Conservation (phyloP, 345 rosid genomes). For the Camelina sativa region DNA sequence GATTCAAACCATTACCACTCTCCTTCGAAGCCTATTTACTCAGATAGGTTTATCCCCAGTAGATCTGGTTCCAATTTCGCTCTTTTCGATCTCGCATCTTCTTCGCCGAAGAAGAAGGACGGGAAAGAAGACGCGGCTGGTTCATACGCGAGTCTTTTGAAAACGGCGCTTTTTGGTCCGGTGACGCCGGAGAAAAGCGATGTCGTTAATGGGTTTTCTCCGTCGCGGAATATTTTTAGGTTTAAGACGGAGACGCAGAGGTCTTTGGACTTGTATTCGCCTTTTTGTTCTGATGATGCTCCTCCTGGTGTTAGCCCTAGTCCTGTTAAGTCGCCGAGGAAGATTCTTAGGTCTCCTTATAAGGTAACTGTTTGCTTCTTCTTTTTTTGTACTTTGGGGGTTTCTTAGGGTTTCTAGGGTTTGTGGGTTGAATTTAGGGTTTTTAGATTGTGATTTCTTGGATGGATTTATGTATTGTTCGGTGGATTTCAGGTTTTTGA, state of each 20-base stretch:
- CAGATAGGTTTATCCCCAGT: constrained; percentile 95
- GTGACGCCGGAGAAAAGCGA: constrained; percentile 78
- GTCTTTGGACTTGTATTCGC: constrained; percentile 67
- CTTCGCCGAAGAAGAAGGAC: constrained; percentile 48
- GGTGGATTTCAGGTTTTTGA: constrained; percentile 2
- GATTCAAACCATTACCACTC: constrained; percentile 66
- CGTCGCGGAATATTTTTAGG: constrained; percentile 74
- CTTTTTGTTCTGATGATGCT: constrained; percentile 67
- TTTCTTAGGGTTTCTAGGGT: constrained; percentile 11
- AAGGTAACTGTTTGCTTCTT: constrained; percentile 55
- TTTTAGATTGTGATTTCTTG: constrained; percentile 22
- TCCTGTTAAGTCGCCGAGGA: constrained; percentile 83
- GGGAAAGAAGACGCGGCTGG: constrained; percentile 74
- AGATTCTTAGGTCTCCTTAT: constrained; percentile 85
- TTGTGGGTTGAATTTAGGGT: neutral
- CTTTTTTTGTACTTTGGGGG: neutral
- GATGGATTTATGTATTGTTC: constrained; percentile 8
- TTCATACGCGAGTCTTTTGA: constrained; percentile 69
- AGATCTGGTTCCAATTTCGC: constrained; percentile 93
- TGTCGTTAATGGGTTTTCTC: constrained; percentile 46
- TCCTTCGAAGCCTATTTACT: constrained; percentile 84
- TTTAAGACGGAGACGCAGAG: constrained; percentile 80
- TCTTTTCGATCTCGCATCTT: constrained; percentile 60
- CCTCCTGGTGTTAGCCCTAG: constrained; percentile 67
- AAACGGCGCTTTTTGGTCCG: constrained; percentile 80